Evolutionary conservation across 108 stramenopile species (phyloP).

Genomic region (Cyclotella choctawhatcheeana): DNA sequence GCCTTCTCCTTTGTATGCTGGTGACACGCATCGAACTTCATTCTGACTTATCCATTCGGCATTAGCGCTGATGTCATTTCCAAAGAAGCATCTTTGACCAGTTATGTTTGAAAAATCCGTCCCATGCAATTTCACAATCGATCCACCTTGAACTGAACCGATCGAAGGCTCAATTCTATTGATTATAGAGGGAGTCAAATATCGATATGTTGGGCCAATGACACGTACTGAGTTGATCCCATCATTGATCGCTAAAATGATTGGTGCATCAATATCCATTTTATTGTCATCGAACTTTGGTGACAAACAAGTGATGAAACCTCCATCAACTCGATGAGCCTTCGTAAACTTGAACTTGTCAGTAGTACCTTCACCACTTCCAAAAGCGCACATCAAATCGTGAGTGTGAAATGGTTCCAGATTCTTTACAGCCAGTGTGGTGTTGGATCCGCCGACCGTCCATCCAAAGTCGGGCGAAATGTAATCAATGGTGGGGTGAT

Average conservation of each 20-base stretch:
- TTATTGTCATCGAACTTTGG: slow-evolving; percentile 7
- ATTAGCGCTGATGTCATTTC: slow-evolving; percentile 1
- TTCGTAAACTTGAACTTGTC: neutral
- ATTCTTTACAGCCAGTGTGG: slow-evolving; percentile 14
- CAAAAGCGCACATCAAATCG: slow-evolving; percentile 30
- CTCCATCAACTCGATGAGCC: slow-evolving; percentile 7
- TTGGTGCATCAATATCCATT: slow-evolving; percentile 21
- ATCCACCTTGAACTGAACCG: slow-evolving; percentile 39
- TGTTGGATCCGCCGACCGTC: slow-evolving; percentile 25
- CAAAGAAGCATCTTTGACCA: slow-evolving; percentile 45
- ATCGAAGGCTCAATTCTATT: slow-evolving; percentile 36
- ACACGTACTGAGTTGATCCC: slow-evolving; percentile 15
- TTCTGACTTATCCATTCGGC: slow-evolving; percentile 28
- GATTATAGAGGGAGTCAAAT: slow-evolving; percentile 34
- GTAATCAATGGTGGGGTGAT: slow-evolving; percentile 23
- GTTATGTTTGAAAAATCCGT: slow-evolving; percentile 31
- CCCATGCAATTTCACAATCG: slow-evolving; percentile 29
- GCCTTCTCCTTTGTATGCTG: slow-evolving; percentile 23
- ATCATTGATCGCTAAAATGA: slow-evolving; percentile 22
- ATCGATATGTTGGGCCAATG: slow-evolving; percentile 15
- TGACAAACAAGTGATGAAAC: slow-evolving; percentile 11
- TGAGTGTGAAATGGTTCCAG: slow-evolving; percentile 25
- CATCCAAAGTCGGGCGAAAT: slow-evolving; percentile 35
- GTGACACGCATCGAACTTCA: slow-evolving; percentile 26
- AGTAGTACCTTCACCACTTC: too few species aligned